A percentile compares a stretch with the other conserved stretches of the same genome.
These are phyloP conservation scores for Ensete glaucum DNA, from an alignment of 176 grass and related monocot species.

Conservation along the genomic window DNA sequence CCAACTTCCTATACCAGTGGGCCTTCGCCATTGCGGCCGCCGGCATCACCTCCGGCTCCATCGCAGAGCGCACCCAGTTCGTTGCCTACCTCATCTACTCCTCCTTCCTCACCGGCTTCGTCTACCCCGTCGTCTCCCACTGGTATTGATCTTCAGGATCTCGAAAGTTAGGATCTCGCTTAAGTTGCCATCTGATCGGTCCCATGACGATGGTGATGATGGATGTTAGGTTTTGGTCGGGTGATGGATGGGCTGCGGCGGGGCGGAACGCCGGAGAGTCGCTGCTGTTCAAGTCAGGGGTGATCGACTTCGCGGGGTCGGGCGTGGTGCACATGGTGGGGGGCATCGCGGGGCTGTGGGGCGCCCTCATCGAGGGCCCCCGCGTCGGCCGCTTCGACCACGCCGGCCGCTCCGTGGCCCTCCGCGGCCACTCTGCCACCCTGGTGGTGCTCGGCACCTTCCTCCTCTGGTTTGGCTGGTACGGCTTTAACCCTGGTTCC, in stretches of 20 bases:
- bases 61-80: constrained; percentile 90
- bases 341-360: constrained; percentile 83
- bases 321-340: constrained; percentile 95
- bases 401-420: constrained; percentile 57
- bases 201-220: not conserved
- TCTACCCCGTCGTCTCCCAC: constrained; percentile 83
- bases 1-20: constrained; percentile 90
- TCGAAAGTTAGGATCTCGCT: not conserved
- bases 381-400: constrained; percentile 74
- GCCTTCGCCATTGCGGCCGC: constrained; percentile 97
- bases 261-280: constrained; percentile 23
- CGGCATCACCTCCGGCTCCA: constrained; percentile 91
- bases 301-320: constrained; percentile 94
- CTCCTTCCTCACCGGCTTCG: constrained; percentile 83
- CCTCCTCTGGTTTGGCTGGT: constrained; percentile 94
- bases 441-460: constrained; percentile 89
- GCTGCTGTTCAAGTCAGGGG: constrained; percentile 68
- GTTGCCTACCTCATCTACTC: constrained; percentile 91
- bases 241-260: constrained; percentile 69
- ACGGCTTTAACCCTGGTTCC: constrained; percentile 87
- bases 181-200: not conserved
- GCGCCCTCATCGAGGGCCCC: constrained; percentile 83
- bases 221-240: constrained; percentile 45
- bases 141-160: constrained; percentile 26
- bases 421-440: constrained; percentile 81